These are phyloP conservation scores for Kwoniella mangroviensis DNA, from an alignment of 768 basidiomycete genomes.

Conservation along the genomic window DNA sequence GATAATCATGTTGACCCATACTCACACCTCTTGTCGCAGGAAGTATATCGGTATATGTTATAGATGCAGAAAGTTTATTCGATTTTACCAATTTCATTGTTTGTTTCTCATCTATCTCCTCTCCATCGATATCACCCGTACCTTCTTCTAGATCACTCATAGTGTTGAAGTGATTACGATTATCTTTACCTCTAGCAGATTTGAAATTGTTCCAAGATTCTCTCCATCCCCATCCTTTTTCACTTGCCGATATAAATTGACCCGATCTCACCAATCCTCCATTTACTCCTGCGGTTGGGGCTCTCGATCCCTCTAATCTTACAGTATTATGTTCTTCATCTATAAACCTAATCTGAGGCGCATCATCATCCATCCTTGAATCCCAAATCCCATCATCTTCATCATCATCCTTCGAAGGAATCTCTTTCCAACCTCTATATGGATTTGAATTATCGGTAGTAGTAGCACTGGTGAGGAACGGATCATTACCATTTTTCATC, in stretches of 20 bases:
- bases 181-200: conserved; percentile 31
- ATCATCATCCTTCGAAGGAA: conserved; percentile 19
- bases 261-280: conserved; percentile 4
- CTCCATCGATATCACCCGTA: not conserved
- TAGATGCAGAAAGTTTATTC: not conserved
- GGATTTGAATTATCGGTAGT: not conserved
- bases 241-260: conserved; percentile 5
- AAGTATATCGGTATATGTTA: not conserved
- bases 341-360: not conserved
- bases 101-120: conserved; percentile 21
- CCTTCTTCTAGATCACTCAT: not conserved
- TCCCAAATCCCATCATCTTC: conserved; percentile 25
- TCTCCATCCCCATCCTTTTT: conserved; percentile 34
- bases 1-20: not conserved
- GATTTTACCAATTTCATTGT: conserved; percentile 32
- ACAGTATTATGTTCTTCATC: conserved; percentile 10
- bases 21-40: not conserved
- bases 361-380: conserved; percentile 18
- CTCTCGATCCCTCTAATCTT: not conserved
- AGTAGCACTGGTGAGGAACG: conserved; percentile 1
- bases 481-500: conserved; percentile 17
- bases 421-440: conserved; percentile 20
- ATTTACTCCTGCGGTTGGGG: not conserved
- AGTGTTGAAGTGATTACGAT: not conserved
- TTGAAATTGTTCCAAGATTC: conserved; percentile 26